Conservation (phyloP, 306 rosid species). For the Cucurbita maxima region DNA sequence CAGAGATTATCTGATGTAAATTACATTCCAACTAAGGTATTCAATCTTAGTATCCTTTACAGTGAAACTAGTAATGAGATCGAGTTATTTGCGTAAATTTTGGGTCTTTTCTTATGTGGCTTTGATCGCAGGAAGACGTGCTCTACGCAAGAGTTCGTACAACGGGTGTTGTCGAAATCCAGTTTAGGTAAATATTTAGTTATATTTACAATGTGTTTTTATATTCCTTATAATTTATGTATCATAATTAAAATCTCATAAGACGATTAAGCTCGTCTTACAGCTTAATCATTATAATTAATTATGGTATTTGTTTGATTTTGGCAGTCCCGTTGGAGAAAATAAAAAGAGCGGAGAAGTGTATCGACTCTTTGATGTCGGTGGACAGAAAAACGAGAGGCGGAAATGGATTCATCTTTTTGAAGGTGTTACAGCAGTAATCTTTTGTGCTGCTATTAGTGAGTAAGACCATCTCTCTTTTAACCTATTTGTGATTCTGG, state of each 20-base stretch:
- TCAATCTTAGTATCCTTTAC: not conserved
- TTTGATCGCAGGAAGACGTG: slow-evolving; percentile 74
- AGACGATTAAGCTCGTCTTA: not conserved
- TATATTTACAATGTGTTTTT: not conserved
- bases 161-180: slow-evolving; percentile 97
- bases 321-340: slow-evolving; percentile 95
- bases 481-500: slow-evolving; percentile 1
- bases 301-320: slow-evolving; percentile 15
- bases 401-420: slow-evolving; percentile 99
- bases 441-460: slow-evolving; percentile 95
- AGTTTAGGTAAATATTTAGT: slow-evolving; percentile 62
- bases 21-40: slow-evolving; percentile 92
- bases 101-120: slow-evolving; percentile 1
- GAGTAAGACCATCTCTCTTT: slow-evolving; percentile 47
- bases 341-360: slow-evolving; percentile 95
- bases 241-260: not conserved
- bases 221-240: not conserved
- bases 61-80: not conserved
- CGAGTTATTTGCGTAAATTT: not conserved
- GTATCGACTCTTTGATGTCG: slow-evolving; percentile 90
- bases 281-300: not conserved
- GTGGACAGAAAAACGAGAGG: slow-evolving; percentile 99
- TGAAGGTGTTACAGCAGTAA: slow-evolving; percentile 96
- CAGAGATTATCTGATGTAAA: slow-evolving; percentile 61
- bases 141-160: slow-evolving; percentile 93